Evolutionary conservation across 176 grass and related monocot species (phyloP).

Genomic region (Eragrostis nindensis): DNA sequence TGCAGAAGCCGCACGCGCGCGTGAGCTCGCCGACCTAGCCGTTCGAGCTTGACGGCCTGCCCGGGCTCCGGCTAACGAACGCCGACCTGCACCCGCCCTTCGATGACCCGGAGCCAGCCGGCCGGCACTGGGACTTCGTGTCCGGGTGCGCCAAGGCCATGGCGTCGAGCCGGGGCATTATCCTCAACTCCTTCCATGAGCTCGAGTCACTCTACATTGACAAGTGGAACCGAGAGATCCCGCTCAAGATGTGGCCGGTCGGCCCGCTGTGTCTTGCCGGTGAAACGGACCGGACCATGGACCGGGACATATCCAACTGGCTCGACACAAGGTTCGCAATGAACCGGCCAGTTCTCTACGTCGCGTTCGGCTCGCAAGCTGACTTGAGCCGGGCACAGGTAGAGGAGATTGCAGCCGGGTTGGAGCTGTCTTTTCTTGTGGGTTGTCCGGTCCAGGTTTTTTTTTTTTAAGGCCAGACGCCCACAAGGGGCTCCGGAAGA

Average conservation of each 20-base stretch:
- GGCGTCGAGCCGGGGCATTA: neutral
- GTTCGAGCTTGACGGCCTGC: slow-evolving; percentile 43
- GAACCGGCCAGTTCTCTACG: slow-evolving; percentile 53
- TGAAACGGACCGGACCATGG: neutral
- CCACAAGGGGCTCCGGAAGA: no score
- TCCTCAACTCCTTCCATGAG: slow-evolving; percentile 59
- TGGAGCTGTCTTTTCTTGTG: slow-evolving; percentile 56
- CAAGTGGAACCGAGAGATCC: neutral
- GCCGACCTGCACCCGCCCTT: slow-evolving; percentile 51
- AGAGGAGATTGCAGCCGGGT: slow-evolving; percentile 40
- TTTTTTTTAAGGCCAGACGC: no score
- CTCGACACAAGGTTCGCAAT: slow-evolving; percentile 44
- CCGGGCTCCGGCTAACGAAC: slow-evolving; percentile 33
- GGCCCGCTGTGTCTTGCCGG: slow-evolving; percentile 51
- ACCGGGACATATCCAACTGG: slow-evolving; percentile 7
- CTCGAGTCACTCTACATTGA: slow-evolving; percentile 56
- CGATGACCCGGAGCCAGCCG: slow-evolving; percentile 48
- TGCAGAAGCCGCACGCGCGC: slow-evolving; percentile 28
- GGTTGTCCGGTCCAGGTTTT: slow-evolving; percentile 38
- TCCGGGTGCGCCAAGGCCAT: neutral
- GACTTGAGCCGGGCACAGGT: slow-evolving; percentile 41
- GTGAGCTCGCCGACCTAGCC: slow-evolving; percentile 41
- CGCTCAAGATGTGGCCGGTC: slow-evolving; percentile 32
- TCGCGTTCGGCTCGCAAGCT: slow-evolving; percentile 65
- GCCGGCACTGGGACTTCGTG: slow-evolving; percentile 42